A percentile compares a stretch with the other conserved stretches of the same genome.
Conservation (phyloP, 352 stramenopile species). For the Phytophthora ramorum region DNA sequence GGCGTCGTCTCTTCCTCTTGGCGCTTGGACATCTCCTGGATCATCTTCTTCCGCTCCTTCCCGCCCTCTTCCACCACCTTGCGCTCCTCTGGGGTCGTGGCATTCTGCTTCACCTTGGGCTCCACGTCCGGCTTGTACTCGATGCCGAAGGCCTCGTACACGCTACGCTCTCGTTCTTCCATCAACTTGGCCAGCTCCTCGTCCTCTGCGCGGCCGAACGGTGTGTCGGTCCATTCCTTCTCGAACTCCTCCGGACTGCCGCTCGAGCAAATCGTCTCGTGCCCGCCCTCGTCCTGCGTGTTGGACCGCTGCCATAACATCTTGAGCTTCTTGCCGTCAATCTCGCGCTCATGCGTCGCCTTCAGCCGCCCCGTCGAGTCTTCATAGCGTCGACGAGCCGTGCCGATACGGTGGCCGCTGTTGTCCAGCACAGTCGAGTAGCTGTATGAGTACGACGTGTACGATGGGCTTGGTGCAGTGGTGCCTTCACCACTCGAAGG, state of each 20-base stretch:
- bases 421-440: slow-evolving; percentile 76
- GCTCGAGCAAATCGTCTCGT: slow-evolving; percentile 52
- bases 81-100: slow-evolving; percentile 21
- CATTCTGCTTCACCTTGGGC: slow-evolving; percentile 5
- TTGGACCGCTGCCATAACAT: slow-evolving; percentile 56
- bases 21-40: slow-evolving; percentile 65
- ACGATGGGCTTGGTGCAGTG: slow-evolving; percentile 38
- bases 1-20: slow-evolving; percentile 81
- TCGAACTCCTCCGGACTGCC: slow-evolving; percentile 68
- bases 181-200: slow-evolving; percentile 36
- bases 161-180: slow-evolving; percentile 34
- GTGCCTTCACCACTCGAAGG: slow-evolving; percentile 18
- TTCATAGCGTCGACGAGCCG: slow-evolving; percentile 73
- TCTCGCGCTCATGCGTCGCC: slow-evolving; percentile 69
- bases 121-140: slow-evolving; percentile 40
- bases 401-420: slow-evolving; percentile 57
- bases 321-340: slow-evolving; percentile 73
- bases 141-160: slow-evolving; percentile 42
- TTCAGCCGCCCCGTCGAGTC: slow-evolving; percentile 79
- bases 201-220: slow-evolving; percentile 63
- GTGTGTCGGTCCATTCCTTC: slow-evolving; percentile 62
- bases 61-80: slow-evolving; percentile 29
- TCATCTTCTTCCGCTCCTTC: slow-evolving; percentile 64
- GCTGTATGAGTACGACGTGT: slow-evolving; percentile 67
- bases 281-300: slow-evolving; percentile 61